Base-by-base conservation (phyloP, 371 early-diverging fungal species). In the Mucor ambiguus region DNA sequence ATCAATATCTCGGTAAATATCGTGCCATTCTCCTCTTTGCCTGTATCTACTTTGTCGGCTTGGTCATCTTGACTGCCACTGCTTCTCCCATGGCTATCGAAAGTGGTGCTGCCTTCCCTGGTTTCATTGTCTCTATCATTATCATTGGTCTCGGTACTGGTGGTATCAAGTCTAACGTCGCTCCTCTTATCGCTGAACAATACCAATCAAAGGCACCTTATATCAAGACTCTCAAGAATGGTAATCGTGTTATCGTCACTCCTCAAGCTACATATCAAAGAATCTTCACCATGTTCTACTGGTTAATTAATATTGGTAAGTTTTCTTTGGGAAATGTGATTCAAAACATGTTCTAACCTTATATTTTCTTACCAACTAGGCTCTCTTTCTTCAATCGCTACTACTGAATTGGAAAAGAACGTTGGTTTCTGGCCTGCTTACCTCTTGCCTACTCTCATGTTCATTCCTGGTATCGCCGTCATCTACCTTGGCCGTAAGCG, bases 1-100 rank as follows among this genome's bases (percentile, higher is more conserved):
- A 95, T 82, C 87, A 87, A 74, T 88, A 87, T 71, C 75, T 90
- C 35, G 96, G 96, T 67, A 92, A 92, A 83, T 94, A 87, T 81
- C 85, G 83, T 71, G 91, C 95, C n/a, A 94, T 95, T 26, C 58
- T 92, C n/a, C 38, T 87, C 22, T 91, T 93, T 55, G 74, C 87
- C 24, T 44, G 77, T 49, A 64, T 90, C 30, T 95, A 96, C 70
- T 69, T 89, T 7, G 32, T 89, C 12, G 95, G 96, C 60, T 74
- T 91, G 18, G 54, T 86, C 30, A 73, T 93, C 35, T 68, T 93
- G 54, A 80, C 90, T 0, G 66, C 90, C 10, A 89, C 92, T 2
- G 74, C 93, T 2, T 78, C 86, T 28, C 77, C 87, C 37, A 60
- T 79, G 16, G 79, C 81, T n/a, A 83, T 92, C 56, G 77, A 74